A percentile compares a stretch with the other conserved stretches of the same genome.
These are phyloP conservation scores for Micractinium sp. DNA, from an alignment of 139 green algal species.

Conservation along the genomic window DNA sequence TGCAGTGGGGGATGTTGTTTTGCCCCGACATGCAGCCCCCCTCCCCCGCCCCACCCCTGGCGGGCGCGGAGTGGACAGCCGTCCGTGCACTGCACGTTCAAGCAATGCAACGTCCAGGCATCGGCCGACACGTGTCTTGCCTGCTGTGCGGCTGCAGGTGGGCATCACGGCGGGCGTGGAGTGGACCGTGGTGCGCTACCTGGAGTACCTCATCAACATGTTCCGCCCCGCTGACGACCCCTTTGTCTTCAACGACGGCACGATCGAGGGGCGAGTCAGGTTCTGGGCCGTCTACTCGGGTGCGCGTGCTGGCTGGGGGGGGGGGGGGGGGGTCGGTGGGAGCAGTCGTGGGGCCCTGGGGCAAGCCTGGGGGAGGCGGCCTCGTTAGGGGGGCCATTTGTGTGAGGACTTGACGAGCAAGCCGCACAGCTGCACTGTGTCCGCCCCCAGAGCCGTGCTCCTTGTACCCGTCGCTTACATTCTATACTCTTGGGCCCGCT, in stretches of 20 bases:
- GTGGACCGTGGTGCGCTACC: conserved; percentile 21
- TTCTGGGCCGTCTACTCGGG: conserved; percentile 32
- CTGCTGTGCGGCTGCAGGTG: background rate
- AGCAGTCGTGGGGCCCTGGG: background rate
- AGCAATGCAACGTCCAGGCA: background rate
- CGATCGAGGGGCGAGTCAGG: background rate
- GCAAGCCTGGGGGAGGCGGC: background rate
- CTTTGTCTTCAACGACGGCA: background rate
- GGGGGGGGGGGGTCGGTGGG: background rate
- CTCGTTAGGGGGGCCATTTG: too few relatives aligned
- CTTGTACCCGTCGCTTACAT: background rate
- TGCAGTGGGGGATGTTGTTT: too few relatives aligned
- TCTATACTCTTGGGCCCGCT: background rate
- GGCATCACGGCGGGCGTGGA: conserved; percentile 38
- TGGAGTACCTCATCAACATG: conserved; percentile 14
- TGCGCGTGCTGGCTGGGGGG: background rate
- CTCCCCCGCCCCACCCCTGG: too few relatives aligned
- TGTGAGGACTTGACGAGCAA: too few relatives aligned
- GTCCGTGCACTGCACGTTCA: too few relatives aligned
- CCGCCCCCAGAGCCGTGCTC: too few relatives aligned
- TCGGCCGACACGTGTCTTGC: background rate
- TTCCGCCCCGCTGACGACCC: background rate
- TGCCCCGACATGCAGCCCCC: too few relatives aligned
- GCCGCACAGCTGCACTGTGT: too few relatives aligned
- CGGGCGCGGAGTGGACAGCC: too few relatives aligned